phyloP scores from a whole-genome alignment of 2,329 filamentous ascomycete species.

The Trichocomaceae sp. region DNA sequence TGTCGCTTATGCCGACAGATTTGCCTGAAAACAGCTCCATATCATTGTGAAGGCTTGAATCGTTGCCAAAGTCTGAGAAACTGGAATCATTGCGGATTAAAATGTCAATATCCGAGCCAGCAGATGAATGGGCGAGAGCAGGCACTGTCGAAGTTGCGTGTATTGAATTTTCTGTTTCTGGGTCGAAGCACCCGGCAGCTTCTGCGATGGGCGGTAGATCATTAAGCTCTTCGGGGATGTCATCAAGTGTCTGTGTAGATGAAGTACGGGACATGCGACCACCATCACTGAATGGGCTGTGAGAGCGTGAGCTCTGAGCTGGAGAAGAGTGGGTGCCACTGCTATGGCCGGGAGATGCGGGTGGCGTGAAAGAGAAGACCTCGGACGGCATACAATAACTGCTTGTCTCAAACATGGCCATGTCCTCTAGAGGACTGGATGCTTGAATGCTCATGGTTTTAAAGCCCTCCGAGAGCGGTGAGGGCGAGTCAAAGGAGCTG shows the following conservation, averaged over 20 bases:
- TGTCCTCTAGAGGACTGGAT: constrained; percentile 28
- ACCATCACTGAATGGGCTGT: constrained; percentile 35
- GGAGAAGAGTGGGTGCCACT: constrained; percentile 35
- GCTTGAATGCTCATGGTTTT: constrained; percentile 35
- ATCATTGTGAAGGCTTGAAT: constrained; percentile 28
- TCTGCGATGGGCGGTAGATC: constrained; percentile 24
- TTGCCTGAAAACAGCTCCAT: constrained; percentile 30
- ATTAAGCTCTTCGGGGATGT: constrained; percentile 26
- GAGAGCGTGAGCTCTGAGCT: constrained; percentile 27
- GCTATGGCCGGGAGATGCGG: constrained; percentile 39
- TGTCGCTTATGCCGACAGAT: constrained; percentile 19
- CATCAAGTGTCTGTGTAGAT: constrained; percentile 24
- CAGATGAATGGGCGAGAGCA: constrained; percentile 28
- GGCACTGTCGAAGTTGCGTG: constrained; percentile 29
- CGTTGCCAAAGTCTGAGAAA: constrained; percentile 30
- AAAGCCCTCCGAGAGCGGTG: constrained; percentile 37
- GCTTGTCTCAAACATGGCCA: constrained; percentile 24
- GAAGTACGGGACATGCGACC: constrained; percentile 32
- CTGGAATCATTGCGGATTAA: constrained; percentile 34
- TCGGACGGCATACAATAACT: constrained; percentile 33
- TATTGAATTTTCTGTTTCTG: constrained; percentile 19
- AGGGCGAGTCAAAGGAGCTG: constrained; percentile 38
- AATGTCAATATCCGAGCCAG: constrained; percentile 34
- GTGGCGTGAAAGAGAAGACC: constrained; percentile 43
- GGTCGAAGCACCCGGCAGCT: constrained; percentile 25